Percentiles rank a stretch among this genome's conserved stretches.
Evolutionary conservation across 805 yeast species (phyloP).

Genomic region (Starmera amethionina): DNA sequence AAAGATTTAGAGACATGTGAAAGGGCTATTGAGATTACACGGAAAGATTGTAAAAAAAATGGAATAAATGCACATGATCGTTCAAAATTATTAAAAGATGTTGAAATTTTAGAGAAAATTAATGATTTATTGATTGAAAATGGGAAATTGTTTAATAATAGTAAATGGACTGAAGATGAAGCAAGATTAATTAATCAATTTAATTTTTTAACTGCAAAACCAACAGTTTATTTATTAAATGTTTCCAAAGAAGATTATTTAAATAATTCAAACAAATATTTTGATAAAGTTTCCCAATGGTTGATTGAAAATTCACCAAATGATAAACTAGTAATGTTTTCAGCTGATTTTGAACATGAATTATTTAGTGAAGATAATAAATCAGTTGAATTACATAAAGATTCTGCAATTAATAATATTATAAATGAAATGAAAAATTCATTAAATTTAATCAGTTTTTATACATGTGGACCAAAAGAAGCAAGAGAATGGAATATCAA

Average conservation of each 20-base stretch:
- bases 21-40: conserved; percentile 40
- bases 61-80: conserved; percentile 38
- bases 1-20: conserved; percentile 69
- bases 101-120: conserved; percentile 26
- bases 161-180: conserved; percentile 54
- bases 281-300: conserved; percentile 52
- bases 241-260: conserved; percentile 63
- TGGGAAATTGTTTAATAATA: conserved; percentile 52
- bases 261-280: conserved; percentile 39
- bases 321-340: conserved; percentile 60
- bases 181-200: conserved; percentile 58
- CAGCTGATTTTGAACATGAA: conserved; percentile 40
- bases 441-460: conserved; percentile 68
- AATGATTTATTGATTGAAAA: conserved; percentile 49
- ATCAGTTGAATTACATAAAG: conserved; percentile 28
- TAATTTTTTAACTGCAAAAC: conserved; percentile 78
- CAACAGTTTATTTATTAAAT: conserved; percentile 71
- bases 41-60: conserved; percentile 28
- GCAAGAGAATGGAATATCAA: conserved; percentile 86
- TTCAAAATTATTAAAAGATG: conserved; percentile 32
- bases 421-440: conserved; percentile 57
- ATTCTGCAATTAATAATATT: conserved; percentile 52
- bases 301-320: conserved; percentile 55
- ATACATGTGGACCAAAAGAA: conserved; percentile 80
- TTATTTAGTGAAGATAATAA: conserved; percentile 20